Evolutionary conservation across 768 basidiomycete species (phyloP).

Genomic region (Trametes elegans): DNA sequence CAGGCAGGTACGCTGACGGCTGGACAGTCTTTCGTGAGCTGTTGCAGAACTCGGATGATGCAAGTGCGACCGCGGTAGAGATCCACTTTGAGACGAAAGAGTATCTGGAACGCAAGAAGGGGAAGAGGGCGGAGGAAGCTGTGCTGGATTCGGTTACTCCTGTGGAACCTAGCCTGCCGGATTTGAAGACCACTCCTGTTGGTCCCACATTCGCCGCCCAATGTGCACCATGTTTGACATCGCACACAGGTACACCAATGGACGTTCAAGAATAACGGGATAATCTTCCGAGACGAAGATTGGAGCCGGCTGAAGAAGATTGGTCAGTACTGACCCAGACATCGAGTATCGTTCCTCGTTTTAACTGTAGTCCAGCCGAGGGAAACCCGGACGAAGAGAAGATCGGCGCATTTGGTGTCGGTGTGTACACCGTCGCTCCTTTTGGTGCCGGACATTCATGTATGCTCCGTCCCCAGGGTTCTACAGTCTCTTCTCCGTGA

Average conservation of each 20-base stretch:
- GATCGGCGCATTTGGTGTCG: conserved; percentile 95
- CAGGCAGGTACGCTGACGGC: background rate
- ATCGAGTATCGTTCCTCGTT: too few relatives aligned
- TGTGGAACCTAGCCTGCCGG: conserved; percentile 41
- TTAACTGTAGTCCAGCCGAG: conserved; percentile 50
- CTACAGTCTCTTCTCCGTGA: conserved; percentile 80
- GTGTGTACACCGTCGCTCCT: conserved; percentile 33
- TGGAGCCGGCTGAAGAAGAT: conserved; percentile 92
- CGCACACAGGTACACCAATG: conserved; percentile 66
- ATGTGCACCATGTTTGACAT: background rate
- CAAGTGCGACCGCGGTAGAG: conserved; percentile 70
- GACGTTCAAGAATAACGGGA: conserved; percentile 88
- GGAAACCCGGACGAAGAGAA: conserved; percentile 94
- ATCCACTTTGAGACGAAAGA: conserved; percentile 73
- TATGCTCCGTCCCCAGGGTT: conserved; percentile 44
- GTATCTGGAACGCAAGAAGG: conserved; percentile 38
- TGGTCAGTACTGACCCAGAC: conserved; percentile 38
- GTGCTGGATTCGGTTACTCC: conserved; percentile 7
- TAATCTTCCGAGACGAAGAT: conserved; percentile 78
- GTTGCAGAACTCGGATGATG: conserved; percentile 95
- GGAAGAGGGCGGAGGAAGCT: conserved; percentile 9
- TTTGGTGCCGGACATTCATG: background rate
- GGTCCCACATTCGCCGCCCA: conserved; percentile 17
- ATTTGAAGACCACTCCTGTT: conserved; percentile 63
- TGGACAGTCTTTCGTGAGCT: conserved; percentile 71